Conservation (phyloP, 2,329 filamentous ascomycete species). For the Fusarium irregulare region DNA sequence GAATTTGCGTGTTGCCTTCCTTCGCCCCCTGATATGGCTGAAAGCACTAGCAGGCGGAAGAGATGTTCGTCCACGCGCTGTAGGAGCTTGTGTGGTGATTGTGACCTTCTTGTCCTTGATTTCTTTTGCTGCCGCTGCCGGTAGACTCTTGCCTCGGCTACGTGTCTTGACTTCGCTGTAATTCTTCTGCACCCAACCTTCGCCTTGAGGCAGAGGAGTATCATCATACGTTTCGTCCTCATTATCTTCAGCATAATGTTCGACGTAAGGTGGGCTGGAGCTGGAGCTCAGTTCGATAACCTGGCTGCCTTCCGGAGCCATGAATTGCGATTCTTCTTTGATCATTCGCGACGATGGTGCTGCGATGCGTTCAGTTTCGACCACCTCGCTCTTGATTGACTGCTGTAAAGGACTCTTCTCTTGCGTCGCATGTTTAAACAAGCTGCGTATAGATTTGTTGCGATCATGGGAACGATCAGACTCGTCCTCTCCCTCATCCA, state of each 20-base stretch:
- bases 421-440: conserved; percentile 52
- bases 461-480: conserved; percentile 42
- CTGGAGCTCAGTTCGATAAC: conserved; percentile 50
- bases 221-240: conserved; percentile 42
- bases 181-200: conserved; percentile 40
- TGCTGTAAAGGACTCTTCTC: conserved; percentile 3
- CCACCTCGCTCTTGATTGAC: conserved; percentile 13
- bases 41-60: conserved; percentile 40
- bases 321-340: conserved; percentile 40
- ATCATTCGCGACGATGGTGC: conserved; percentile 27
- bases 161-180: conserved; percentile 30
- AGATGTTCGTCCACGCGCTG: conserved; percentile 25
- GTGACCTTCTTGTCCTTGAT: neutral
- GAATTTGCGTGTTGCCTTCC: conserved; percentile 37
- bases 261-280: conserved; percentile 43
- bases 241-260: conserved; percentile 39
- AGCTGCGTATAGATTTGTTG: conserved; percentile 42
- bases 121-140: conserved; percentile 4
- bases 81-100: neutral
- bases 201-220: conserved; percentile 29
- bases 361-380: conserved; percentile 2
- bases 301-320: conserved; percentile 48
- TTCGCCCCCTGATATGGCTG: conserved; percentile 42
- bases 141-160: conserved; percentile 37
- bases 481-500: conserved; percentile 52